Percentiles rank a stretch among this genome's conserved stretches.
Evolutionary conservation across 192 early-diverging fungal genomes (phyloP).

Genomic region (Gaertneriomyces sp.): DNA sequence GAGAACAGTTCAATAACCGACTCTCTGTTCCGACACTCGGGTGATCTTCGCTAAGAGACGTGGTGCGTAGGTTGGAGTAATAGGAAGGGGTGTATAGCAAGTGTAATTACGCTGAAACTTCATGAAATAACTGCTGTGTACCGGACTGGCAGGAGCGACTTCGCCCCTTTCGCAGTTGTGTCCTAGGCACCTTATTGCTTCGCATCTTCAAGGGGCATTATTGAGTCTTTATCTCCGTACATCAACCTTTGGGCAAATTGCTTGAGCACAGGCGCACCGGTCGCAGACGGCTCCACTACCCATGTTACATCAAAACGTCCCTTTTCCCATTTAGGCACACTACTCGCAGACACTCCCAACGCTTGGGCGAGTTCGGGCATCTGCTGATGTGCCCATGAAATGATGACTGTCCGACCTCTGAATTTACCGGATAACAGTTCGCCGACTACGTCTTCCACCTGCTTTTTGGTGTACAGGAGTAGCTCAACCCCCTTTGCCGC

Average conservation of each 20-base stretch:
- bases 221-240: slow-evolving; percentile 38
- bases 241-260: slow-evolving; percentile 39
- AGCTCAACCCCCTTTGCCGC: not conserved
- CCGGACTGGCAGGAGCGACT: too few species aligned
- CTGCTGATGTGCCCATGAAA: slow-evolving; percentile 53
- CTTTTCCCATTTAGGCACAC: slow-evolving; percentile 44
- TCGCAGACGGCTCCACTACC: slow-evolving; percentile 27
- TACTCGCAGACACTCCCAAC: slow-evolving; percentile 31
- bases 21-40: too few species aligned
- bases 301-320: slow-evolving; percentile 52
- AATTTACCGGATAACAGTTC: slow-evolving; percentile 18
- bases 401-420: slow-evolving; percentile 30
- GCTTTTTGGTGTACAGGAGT: slow-evolving; percentile 26
- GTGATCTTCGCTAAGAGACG: too few species aligned
- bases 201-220: slow-evolving; percentile 12
- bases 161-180: too few species aligned
- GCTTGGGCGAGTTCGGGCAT: slow-evolving; percentile 33
- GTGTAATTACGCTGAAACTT: too few species aligned
- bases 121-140: too few species aligned
- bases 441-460: slow-evolving; percentile 17
- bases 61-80: too few species aligned
- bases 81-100: too few species aligned
- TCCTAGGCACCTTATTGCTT: too few species aligned
- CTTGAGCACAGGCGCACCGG: not conserved
- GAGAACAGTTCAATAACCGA: too few species aligned